Percentiles rank a stretch among this genome's conserved stretches.
Evolutionary conservation across 805 yeast genomes (phyloP).

Genomic region (Ogataea paradorogensis): DNA sequence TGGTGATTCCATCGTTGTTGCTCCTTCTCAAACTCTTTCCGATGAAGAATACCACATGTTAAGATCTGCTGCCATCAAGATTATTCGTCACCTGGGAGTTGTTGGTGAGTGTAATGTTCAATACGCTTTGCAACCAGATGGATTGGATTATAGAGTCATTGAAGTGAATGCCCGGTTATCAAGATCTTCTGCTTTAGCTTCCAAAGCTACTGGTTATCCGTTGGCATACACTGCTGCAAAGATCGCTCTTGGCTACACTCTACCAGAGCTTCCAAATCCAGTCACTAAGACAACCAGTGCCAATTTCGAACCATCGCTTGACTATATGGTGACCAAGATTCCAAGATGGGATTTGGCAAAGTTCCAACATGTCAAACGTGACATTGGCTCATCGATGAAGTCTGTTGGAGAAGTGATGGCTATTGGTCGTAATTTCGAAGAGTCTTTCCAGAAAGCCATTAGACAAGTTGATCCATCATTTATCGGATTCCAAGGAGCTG

Average conservation of each 20-base stretch:
- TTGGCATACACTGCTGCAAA: conserved; percentile 98
- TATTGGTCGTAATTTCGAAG: conserved; percentile 96
- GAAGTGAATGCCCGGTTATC: conserved; percentile 98
- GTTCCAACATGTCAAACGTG: conserved; percentile 84
- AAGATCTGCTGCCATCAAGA: conserved; percentile 95
- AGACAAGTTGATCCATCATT: conserved; percentile 92
- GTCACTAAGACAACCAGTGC: conserved; percentile 94
- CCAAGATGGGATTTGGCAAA: conserved; percentile 99
- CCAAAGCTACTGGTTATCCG: conserved; percentile 98
- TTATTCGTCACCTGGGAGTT: conserved; percentile 95
- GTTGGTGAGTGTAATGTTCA: conserved; percentile 99
- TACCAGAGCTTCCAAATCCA: conserved; percentile 86
- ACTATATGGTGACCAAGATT: conserved; percentile 94
- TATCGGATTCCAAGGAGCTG: conserved; percentile 88
- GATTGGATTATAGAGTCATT: conserved; percentile 92
- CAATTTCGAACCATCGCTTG: conserved; percentile 95
- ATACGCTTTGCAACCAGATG: conserved; percentile 90
- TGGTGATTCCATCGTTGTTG: conserved; percentile 98
- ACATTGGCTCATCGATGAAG: conserved; percentile 93
- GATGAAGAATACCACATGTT: conserved; percentile 98
- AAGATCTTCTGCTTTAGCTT: conserved; percentile 96
- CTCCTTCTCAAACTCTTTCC: conserved; percentile 95
- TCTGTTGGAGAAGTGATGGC: conserved; percentile 99
- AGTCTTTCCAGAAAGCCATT: conserved; percentile 95
- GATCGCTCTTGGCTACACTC: conserved; percentile 86